These are phyloP conservation scores for Astrothelium subdiscretum DNA, from an alignment of 495 filamentous ascomycete species.

Conservation along the genomic window DNA sequence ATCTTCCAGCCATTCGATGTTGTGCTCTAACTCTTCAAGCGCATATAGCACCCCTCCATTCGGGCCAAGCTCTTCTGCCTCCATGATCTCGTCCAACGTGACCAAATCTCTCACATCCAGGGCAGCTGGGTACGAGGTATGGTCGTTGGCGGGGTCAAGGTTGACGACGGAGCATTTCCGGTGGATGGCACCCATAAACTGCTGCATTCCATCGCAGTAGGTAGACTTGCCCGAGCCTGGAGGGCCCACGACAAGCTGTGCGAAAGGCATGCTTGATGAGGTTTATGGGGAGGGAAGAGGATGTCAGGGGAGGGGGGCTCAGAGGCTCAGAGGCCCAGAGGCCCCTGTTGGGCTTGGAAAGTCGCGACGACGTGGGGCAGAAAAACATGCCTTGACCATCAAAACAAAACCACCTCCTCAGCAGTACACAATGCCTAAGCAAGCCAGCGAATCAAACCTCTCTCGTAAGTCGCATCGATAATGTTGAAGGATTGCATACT, in stretches of 20 bases:
- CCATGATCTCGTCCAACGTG: constrained; percentile 88
- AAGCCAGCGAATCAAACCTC: neutral
- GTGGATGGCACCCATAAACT: constrained; percentile 90
- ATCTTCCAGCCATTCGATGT: constrained; percentile 78
- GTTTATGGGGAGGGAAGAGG: too few species aligned
- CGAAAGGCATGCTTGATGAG: constrained; percentile 47
- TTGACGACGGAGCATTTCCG: constrained; percentile 92
- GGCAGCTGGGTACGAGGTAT: constrained; percentile 65
- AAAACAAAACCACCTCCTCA: neutral
- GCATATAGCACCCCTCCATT: constrained; percentile 90
- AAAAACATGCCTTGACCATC: neutral
- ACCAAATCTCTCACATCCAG: constrained; percentile 85
- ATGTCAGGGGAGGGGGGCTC: neutral
- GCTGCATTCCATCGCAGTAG: constrained; percentile 96
- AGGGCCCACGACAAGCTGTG: constrained; percentile 79
- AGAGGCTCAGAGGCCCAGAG: too few species aligned
- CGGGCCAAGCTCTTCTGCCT: constrained; percentile 78
- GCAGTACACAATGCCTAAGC: neutral
- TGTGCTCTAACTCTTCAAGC: constrained; percentile 86
- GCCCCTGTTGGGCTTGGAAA: too few species aligned
- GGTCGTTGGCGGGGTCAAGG: constrained; percentile 93
- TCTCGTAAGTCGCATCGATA: neutral
- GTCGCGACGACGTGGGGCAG: neutral
- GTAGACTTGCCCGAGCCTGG: constrained; percentile 94
- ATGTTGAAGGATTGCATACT: neutral